Percentiles rank a stretch among this genome's conserved stretches.
phyloP scores from a whole-genome alignment of 371 early-diverging fungal species.

The Mucor plumbeus region DNA sequence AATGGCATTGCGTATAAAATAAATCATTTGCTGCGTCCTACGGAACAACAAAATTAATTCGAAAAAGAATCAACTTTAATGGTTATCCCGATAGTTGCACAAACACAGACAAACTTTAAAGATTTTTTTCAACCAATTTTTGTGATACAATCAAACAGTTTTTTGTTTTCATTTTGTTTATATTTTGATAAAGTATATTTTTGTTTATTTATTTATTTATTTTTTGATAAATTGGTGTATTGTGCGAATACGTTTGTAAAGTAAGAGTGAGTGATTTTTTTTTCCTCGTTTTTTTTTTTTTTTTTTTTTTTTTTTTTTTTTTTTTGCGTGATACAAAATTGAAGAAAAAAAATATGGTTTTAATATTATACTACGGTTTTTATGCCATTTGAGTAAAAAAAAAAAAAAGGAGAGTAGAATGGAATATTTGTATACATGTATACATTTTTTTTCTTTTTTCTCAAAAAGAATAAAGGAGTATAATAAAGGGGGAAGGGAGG shows the following conservation, averaged over 20 bases:
- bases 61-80: not conserved
- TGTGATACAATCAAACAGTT: not conserved
- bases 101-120: not conserved
- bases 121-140: not conserved
- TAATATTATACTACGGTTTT: not conserved
- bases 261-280: not conserved
- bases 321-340: not conserved
- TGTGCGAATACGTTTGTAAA: not conserved
- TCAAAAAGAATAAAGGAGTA: not conserved
- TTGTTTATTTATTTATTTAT: not conserved
- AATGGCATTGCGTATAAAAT: constrained; percentile 57
- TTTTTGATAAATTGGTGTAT: not conserved
- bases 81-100: constrained; percentile 1
- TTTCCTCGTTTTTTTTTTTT: not conserved
- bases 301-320: not conserved
- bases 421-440: constrained; percentile 6
- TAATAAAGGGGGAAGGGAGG: not conserved
- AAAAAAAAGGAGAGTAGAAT: not conserved
- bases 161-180: not conserved
- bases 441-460: not conserved
- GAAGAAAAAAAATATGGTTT: not conserved
- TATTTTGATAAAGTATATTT: not conserved
- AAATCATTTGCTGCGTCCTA: constrained; percentile 40
- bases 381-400: no score
- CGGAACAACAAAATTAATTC: constrained; percentile 1